Conservation (phyloP, 768 basidiomycete genomes). For the Clitopilus passeckerianus region DNA sequence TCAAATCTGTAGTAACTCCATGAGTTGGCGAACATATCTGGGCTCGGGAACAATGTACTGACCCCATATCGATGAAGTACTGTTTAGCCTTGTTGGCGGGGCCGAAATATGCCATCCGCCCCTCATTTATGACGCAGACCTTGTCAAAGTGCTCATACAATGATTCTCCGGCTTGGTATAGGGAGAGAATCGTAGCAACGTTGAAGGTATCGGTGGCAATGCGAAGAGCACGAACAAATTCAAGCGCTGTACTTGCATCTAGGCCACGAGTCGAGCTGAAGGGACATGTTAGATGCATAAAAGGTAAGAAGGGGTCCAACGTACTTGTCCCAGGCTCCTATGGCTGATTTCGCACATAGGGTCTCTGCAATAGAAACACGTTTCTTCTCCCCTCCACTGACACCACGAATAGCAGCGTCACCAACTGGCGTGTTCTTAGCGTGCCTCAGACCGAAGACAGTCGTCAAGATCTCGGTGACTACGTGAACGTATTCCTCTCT, state of each 20-base stretch:
- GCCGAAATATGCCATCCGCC: constrained; percentile 73
- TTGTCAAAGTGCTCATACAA: constrained; percentile 71
- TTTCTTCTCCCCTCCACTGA: constrained; percentile 52
- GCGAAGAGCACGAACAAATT: constrained; percentile 65
- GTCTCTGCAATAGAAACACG: constrained; percentile 64
- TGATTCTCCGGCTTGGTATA: constrained; percentile 80
- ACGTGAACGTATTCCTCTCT: constrained; percentile 36
- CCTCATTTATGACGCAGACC: constrained; percentile 74
- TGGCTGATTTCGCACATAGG: constrained; percentile 48
- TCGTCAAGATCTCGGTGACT: constrained; percentile 51
- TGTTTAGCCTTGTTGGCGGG: constrained; percentile 56
- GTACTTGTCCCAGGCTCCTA: constrained; percentile 35
- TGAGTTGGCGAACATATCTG: neutral
- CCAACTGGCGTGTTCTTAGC: constrained; percentile 62
- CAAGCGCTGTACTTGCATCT: constrained; percentile 67
- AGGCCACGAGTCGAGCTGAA: constrained; percentile 60
- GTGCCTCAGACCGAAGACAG: constrained; percentile 75
- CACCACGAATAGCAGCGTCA: constrained; percentile 55
- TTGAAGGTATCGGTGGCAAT: constrained; percentile 53
- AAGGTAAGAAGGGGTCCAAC: neutral
- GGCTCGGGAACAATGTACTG: neutral
- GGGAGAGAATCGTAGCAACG: constrained; percentile 67
- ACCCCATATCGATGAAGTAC: constrained; percentile 67
- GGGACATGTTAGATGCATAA: neutral
- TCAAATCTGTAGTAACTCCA: constrained; percentile 29